Conservation (phyloP, 176 grass and related monocot species). For the Carex cristatella region DNA sequence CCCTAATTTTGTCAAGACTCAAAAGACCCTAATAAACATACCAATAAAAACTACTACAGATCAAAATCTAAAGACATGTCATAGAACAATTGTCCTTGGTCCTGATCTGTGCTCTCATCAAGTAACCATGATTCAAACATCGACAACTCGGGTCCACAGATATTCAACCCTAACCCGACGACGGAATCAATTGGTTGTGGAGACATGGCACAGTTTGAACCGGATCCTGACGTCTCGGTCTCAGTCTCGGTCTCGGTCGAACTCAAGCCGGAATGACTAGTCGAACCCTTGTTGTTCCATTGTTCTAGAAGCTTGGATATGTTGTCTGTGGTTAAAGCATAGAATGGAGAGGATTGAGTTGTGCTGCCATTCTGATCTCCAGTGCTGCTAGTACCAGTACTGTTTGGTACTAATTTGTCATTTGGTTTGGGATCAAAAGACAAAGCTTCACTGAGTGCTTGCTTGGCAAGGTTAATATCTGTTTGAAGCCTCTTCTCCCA, state of each 20-base stretch:
- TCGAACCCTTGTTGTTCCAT: constrained; percentile 24
- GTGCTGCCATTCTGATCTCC: background rate
- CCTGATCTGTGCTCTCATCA: constrained; percentile 32
- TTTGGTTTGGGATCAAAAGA: constrained; percentile 25
- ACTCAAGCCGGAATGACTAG: constrained; percentile 13
- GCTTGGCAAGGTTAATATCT: constrained; percentile 59
- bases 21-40: background rate
- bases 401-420: background rate
- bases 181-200: background rate
- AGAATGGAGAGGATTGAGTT: background rate
- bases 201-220: constrained; percentile 5
- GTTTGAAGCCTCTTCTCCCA: constrained; percentile 75
- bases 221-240: constrained; percentile 12
- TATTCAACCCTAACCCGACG: background rate
- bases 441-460: constrained; percentile 56
- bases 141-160: constrained; percentile 22
- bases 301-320: constrained; percentile 36
- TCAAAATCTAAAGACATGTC: constrained; percentile 22
- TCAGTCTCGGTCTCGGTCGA: constrained; percentile 35
- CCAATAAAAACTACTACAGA: constrained; percentile 6
- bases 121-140: constrained; percentile 68
- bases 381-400: background rate
- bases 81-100: constrained; percentile 12
- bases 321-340: constrained; percentile 26
- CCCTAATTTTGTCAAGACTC: background rate